Base-by-base conservation (phyloP, 257 asterid genomes). In the Solanum sejunctum region DNA sequence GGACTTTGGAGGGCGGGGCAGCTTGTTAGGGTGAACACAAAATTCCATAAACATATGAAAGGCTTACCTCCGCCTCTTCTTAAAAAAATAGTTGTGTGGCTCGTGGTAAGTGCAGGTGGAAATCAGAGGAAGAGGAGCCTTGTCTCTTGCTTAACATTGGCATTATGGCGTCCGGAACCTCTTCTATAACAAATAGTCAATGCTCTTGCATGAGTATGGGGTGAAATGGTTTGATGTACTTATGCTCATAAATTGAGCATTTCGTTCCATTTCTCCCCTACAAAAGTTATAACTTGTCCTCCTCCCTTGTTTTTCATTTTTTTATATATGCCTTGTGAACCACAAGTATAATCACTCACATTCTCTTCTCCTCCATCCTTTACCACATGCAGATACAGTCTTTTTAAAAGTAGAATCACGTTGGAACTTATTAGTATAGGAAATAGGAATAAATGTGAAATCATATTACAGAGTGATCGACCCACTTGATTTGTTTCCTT, bases 101-200 rank as follows among this genome's bases (percentile, higher is more conserved):
- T 47, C 51, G 23, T 73, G 63, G 61, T 61, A 21, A 63, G 12
- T 72, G 23, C 67, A 70, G 18, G 51, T 17, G 78, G 26, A 70
- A 39, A 39, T 77, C 63, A 26, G 43, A n/a, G 64, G 82, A 86
- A 83, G 88, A 70, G 89, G 84, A 84, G 84, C 85, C 82, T 67
- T 81, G 82, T 77, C 87, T 86, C 84, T 86, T 82, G 85, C 87
- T 87, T 63, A 32, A 11, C 45, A 47, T 66, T 84, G 45, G 83
- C 82, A 49, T n/a, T 83, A 88, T 63, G 84, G 63, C 88, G 84
- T 78, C 84, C 77, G 71, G 77, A 63, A 82, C 88, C 61, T 88
- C 85, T 85, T 85, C 86, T 49, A 80, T 58, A 84, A 57, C 56
- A 79, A 86, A 54, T 84, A 21, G 32, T 71, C 70, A 70, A 58